Evolutionary conservation across 148 eudicot species (phyloP).

Genomic region (Oxyria digyna): DNA sequence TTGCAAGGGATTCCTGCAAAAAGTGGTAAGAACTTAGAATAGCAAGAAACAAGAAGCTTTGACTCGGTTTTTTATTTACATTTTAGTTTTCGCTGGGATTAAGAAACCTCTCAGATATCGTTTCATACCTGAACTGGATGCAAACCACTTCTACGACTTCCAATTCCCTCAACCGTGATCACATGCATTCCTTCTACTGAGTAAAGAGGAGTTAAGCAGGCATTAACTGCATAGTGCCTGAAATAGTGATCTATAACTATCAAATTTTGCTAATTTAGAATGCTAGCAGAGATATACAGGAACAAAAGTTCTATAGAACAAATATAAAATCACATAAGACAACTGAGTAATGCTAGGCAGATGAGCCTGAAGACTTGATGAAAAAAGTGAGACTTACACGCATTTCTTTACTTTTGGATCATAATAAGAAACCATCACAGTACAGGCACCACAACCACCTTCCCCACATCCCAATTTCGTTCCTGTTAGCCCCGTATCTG

Average conservation of each 20-base stretch:
- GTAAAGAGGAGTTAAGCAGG: constrained; percentile 91
- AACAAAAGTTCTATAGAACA: not conserved
- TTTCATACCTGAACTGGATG: constrained; percentile 93
- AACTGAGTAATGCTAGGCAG: not conserved
- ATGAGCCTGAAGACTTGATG: not conserved
- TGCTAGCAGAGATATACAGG: not conserved
- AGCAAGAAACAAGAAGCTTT: not conserved
- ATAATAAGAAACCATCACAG: constrained; percentile 81
- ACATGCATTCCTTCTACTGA: constrained; percentile 97
- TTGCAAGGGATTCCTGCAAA: constrained; percentile 76
- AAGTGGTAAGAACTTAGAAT: constrained; percentile 3
- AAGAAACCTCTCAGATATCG: not conserved
- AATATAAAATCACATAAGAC: too few species aligned
- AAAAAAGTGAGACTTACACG: constrained; percentile 48
- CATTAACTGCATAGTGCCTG: constrained; percentile 84
- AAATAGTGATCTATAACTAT: not conserved
- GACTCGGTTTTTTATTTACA: not conserved
- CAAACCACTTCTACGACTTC: constrained; percentile 60
- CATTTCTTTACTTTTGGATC: constrained; percentile 65
- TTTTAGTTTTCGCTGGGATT: not conserved
- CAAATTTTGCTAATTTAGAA: not conserved
- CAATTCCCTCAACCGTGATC: constrained; percentile 96
- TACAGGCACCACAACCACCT: constrained; percentile 99
- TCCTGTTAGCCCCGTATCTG: constrained; percentile 78
- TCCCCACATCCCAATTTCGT: constrained; percentile 97